Evolutionary conservation across 2,329 filamentous ascomycete species (phyloP), one percentile per base, ranked within the genome.

Genomic region (Colletotrichum tofieldiae): DNA sequence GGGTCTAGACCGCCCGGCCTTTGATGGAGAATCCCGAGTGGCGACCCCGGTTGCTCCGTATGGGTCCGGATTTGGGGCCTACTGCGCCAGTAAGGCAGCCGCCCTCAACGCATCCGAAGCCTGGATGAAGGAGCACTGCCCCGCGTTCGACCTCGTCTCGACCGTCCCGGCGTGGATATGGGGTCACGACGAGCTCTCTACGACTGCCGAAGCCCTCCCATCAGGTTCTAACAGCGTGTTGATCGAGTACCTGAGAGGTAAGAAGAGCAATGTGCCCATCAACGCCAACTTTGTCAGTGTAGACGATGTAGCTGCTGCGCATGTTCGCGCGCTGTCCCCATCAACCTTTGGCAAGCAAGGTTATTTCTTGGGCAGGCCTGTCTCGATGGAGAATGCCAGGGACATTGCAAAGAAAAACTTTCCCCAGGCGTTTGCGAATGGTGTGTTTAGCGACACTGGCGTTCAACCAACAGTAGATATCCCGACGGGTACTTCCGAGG

Each of bases 291-390:
- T 76, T 26, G 80, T 83, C n/a, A 78, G 82, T 59, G 75, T 82
- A 16, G 77, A 82, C 43, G 82, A 84, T 59, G 80, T 83, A 3
- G 81, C 82, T 7, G 76, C 76, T 26, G 78, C 78, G 12, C 83
- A 85, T 62, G 78, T 85, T 39, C 65, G 72, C 5, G 81, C 82
- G 3, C 77, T 84, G 16, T 75, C 81, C 35, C 74, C 77, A 43
- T 74, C 73, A 3, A 73, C 83, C 7, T 64, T 77, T 2, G 79
- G 78, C 8, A 78, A 78, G 41, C 75, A 79, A 20, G 49, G 49
- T 8, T 47, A 71, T 51, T 43, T 63, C 37, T 56, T 66, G 4
- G 60, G 58, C 9, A 37, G 54, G 29, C 37, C 67, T 41, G 47
- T 73, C 12, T n/a, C 20, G 11, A 56, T 52, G 23, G 59, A 65